Evolutionary conservation across 352 stramenopile genomes (phyloP).

Genomic region (Phytopythium vexans): DNA sequence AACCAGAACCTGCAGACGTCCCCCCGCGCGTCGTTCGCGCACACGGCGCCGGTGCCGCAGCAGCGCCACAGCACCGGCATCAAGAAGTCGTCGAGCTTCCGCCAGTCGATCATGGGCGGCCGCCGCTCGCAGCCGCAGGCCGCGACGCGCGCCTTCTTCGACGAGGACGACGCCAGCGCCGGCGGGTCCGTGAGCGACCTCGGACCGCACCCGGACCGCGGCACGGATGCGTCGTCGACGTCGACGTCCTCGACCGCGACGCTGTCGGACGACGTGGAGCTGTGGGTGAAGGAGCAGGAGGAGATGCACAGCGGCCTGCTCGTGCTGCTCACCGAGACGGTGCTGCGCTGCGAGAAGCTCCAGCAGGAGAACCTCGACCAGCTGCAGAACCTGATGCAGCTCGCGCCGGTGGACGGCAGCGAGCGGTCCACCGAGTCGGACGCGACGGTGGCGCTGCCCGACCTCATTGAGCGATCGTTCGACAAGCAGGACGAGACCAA

Average conservation of each 20-base stretch:
- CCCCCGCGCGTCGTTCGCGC: constrained; percentile 21
- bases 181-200: constrained; percentile 9
- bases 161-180: constrained; percentile 16
- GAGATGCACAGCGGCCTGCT: constrained; percentile 85
- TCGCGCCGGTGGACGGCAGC: constrained; percentile 25
- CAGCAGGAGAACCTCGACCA: constrained; percentile 84
- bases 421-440: constrained; percentile 12
- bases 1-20: constrained; percentile 74
- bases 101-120: constrained; percentile 12
- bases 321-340: constrained; percentile 76
- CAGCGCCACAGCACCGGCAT: constrained; percentile 1
- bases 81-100: neutral
- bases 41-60: constrained; percentile 4
- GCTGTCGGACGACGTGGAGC: constrained; percentile 73
- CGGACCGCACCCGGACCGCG: constrained; percentile 17
- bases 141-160: constrained; percentile 9
- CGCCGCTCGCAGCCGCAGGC: neutral
- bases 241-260: constrained; percentile 44
- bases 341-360: constrained; percentile 75
- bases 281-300: constrained; percentile 78
- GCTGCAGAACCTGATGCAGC: constrained; percentile 80
- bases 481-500: constrained; percentile 3
- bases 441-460: constrained; percentile 10
- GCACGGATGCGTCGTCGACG: constrained; percentile 39
- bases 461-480: neutral